Evolutionary conservation across 768 basidiomycete genomes (phyloP).

Genomic region (Serendipita vermifera): DNA sequence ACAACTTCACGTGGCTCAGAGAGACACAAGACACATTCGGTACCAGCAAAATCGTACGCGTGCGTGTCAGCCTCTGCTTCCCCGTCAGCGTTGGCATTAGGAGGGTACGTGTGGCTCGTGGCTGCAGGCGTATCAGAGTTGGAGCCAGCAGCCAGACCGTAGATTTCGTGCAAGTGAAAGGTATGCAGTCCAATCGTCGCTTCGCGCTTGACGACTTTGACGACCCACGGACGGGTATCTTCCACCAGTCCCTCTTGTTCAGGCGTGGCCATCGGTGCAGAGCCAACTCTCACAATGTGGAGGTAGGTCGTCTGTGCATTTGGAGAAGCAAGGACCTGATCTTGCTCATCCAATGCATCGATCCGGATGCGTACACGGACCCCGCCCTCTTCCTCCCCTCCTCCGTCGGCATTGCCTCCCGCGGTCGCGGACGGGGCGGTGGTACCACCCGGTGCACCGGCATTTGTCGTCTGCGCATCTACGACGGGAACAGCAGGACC

Average conservation of each 20-base stretch:
- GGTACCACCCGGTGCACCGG: not conserved
- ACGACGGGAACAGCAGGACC: slow-evolving; percentile 72
- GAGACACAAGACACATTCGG: slow-evolving; percentile 82
- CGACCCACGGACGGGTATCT: slow-evolving; percentile 71
- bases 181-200: slow-evolving; percentile 87
- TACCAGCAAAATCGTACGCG: slow-evolving; percentile 38
- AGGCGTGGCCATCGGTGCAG: slow-evolving; percentile 22
- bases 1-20: slow-evolving; percentile 84
- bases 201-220: slow-evolving; percentile 85
- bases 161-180: slow-evolving; percentile 93
- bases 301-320: slow-evolving; percentile 88
- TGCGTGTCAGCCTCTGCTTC: slow-evolving; percentile 43
- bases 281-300: slow-evolving; percentile 62
- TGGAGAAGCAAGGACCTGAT: slow-evolving; percentile 39
- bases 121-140: slow-evolving; percentile 20
- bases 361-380: slow-evolving; percentile 69
- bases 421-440: slow-evolving; percentile 15
- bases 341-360: slow-evolving; percentile 67
- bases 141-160: slow-evolving; percentile 55
- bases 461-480: slow-evolving; percentile 40
- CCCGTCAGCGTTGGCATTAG: slow-evolving; percentile 22
- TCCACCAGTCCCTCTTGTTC: slow-evolving; percentile 29
- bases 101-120: slow-evolving; percentile 38
- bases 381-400: slow-evolving; percentile 43
- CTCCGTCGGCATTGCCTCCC: slow-evolving; percentile 20